Evolutionary conservation across 2,329 filamentous ascomycete species (phyloP).

Genomic region (Penicillium sp.): DNA sequence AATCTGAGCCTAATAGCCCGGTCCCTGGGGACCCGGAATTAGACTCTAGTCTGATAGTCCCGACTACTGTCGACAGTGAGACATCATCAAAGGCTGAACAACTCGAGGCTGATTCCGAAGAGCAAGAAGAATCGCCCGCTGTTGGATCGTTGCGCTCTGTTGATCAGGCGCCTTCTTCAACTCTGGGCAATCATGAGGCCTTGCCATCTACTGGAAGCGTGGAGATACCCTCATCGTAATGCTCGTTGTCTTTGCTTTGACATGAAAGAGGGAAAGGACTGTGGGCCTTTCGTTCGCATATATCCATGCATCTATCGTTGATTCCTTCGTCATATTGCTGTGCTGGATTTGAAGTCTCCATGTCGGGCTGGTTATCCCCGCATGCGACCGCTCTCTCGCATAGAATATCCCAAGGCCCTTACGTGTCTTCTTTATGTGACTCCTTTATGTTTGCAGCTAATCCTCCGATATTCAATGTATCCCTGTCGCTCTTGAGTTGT

Average conservation of each 20-base stretch:
- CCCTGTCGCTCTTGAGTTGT: neutral
- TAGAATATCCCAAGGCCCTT: neutral
- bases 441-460: neutral
- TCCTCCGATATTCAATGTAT: neutral
- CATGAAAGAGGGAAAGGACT: neutral
- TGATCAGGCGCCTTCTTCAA: constrained; percentile 6
- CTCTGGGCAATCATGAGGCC: neutral
- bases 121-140: constrained; percentile 5
- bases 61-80: constrained; percentile 7
- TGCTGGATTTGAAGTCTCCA: neutral
- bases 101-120: neutral
- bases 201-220: neutral
- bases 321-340: neutral
- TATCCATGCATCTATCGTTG: constrained; percentile 1
- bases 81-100: constrained; percentile 2
- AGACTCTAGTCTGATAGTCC: constrained; percentile 6
- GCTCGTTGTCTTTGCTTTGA: neutral
- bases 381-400: neutral
- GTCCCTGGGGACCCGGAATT: constrained; percentile 21
- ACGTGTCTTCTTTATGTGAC: neutral
- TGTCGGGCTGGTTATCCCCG: constrained; percentile 1
- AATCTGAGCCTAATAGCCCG: constrained; percentile 52
- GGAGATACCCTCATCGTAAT: constrained; percentile 8
- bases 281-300: neutral
- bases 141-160: constrained; percentile 2